Evolutionary conservation across 495 filamentous ascomycete genomes (phyloP).

Genomic region (Hypoxylon perforatum): DNA sequence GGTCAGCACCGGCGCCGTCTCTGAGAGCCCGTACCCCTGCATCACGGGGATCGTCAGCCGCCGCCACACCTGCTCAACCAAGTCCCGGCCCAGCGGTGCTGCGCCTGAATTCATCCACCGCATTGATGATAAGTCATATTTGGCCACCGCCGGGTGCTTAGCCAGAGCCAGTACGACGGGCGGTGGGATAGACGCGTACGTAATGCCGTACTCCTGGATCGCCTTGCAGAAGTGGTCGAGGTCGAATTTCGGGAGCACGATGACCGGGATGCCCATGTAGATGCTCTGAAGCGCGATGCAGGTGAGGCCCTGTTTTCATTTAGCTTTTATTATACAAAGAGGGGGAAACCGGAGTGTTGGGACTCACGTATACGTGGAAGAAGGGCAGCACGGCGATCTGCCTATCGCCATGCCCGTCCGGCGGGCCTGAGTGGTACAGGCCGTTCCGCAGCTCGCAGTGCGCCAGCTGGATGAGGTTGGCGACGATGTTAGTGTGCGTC

Average conservation of each 20-base stretch:
- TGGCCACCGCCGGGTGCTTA: slow-evolving; percentile 78
- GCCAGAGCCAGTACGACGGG: slow-evolving; percentile 83
- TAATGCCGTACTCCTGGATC: slow-evolving; percentile 79
- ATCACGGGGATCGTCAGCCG: slow-evolving; percentile 78
- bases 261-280: slow-evolving; percentile 71
- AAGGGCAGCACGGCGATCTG: slow-evolving; percentile 88
- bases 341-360: too few species aligned
- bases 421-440: slow-evolving; percentile 67
- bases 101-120: slow-evolving; percentile 91
- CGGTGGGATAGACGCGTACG: slow-evolving; percentile 85
- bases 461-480: slow-evolving; percentile 68
- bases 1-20: slow-evolving; percentile 64
- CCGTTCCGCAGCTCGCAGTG: slow-evolving; percentile 63
- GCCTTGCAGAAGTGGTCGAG: slow-evolving; percentile 79
- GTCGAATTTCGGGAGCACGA: slow-evolving; percentile 89
- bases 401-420: slow-evolving; percentile 73
- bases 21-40: slow-evolving; percentile 68
- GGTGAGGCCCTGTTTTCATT: slow-evolving; percentile 47
- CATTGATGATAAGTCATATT: slow-evolving; percentile 83
- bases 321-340: not conserved
- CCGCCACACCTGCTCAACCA: slow-evolving; percentile 80
- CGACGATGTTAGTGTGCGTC: slow-evolving; percentile 81
- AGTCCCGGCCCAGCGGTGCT: slow-evolving; percentile 84
- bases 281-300: slow-evolving; percentile 56
- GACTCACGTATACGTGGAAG: slow-evolving; percentile 86